phyloP scores from a whole-genome alignment of 1,284 basidiomycete species.

The Coniophora puteana region DNA sequence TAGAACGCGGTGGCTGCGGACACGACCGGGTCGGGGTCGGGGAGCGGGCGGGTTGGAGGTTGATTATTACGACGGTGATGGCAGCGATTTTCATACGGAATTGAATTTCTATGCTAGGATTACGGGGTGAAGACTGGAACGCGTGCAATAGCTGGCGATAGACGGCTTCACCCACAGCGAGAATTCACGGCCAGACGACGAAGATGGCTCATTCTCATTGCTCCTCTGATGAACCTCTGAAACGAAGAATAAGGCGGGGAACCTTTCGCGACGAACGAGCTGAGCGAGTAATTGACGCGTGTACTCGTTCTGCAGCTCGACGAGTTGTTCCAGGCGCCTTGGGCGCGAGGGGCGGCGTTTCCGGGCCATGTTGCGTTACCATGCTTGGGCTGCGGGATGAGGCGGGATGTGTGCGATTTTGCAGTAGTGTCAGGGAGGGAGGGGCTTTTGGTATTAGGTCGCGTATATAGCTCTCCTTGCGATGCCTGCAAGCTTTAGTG shows the following conservation, averaged over 20 bases:
- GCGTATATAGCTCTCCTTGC: slow-evolving; percentile 44
- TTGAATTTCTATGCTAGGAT: slow-evolving; percentile 28
- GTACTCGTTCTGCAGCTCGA: slow-evolving; percentile 31
- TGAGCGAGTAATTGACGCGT: slow-evolving; percentile 51
- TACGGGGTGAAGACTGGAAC: background rate
- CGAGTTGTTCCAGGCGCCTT: slow-evolving; percentile 35
- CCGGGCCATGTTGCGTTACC: slow-evolving; percentile 68
- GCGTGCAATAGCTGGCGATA: background rate
- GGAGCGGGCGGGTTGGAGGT: too few relatives aligned
- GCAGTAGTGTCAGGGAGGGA: slow-evolving; percentile 57
- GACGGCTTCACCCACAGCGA: too few relatives aligned
- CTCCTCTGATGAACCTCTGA: too few relatives aligned
- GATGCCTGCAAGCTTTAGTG: slow-evolving; percentile 31
- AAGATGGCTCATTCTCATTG: slow-evolving; percentile 22
- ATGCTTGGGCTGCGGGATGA: slow-evolving; percentile 71
- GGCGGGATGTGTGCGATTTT: slow-evolving; percentile 68
- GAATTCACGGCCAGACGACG: slow-evolving; percentile 19
- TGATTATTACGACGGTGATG: slow-evolving; percentile 35
- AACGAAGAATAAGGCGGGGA: too few relatives aligned
- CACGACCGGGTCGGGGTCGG: too few relatives aligned
- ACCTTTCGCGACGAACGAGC: slow-evolving; percentile 12
- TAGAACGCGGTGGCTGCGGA: too few relatives aligned
- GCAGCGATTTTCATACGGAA: slow-evolving; percentile 39
- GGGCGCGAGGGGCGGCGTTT: slow-evolving; percentile 50
- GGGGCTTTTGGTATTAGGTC: slow-evolving; percentile 66